Conservation (phyloP, 345 rosid genomes). For the Limnanthes douglasii region DNA sequence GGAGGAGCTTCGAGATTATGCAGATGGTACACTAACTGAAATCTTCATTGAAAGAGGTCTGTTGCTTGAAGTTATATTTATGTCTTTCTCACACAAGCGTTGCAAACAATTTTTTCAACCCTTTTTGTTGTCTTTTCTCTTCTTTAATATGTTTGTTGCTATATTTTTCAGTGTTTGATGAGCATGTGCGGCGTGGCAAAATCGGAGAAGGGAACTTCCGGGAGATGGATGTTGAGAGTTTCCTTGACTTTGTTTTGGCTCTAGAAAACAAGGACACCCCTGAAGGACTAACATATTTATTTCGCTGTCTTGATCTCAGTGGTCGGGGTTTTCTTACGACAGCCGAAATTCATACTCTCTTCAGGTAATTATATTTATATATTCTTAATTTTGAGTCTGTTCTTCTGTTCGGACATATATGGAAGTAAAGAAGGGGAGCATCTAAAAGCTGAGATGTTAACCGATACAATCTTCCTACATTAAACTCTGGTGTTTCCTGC, state of each 20-base stretch:
- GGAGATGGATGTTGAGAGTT: slow-evolving; percentile 96
- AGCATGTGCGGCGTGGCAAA: slow-evolving; percentile 84
- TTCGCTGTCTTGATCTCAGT: slow-evolving; percentile 82
- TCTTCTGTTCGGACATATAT: not conserved
- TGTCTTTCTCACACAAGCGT: too few species aligned
- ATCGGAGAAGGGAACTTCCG: slow-evolving; percentile 46
- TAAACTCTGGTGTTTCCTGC: slow-evolving; percentile 70
- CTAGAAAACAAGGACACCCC: slow-evolving; percentile 96
- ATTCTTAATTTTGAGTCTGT: not conserved
- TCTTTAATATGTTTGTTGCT: slow-evolving; percentile 8
- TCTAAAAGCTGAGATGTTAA: slow-evolving; percentile 61
- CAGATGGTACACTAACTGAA: slow-evolving; percentile 90
- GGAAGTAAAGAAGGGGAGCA: slow-evolving; percentile 98
- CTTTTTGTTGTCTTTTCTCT: slow-evolving; percentile 1
- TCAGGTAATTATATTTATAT: slow-evolving; percentile 43
- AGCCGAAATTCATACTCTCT: slow-evolving; percentile 95
- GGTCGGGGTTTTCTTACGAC: slow-evolving; percentile 90
- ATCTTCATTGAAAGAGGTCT: slow-evolving; percentile 96
- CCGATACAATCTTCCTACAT: slow-evolving; percentile 95
- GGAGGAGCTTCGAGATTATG: slow-evolving; percentile 93
- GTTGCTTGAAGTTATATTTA: too few species aligned
- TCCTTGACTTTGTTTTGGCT: slow-evolving; percentile 91
- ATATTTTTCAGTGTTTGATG: slow-evolving; percentile 64
- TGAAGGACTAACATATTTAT: slow-evolving; percentile 87
- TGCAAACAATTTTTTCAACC: not conserved